These are phyloP conservation scores for Ganoderma lucidum DNA, from an alignment of 1,284 basidiomycete genomes.

Conservation along the genomic window DNA sequence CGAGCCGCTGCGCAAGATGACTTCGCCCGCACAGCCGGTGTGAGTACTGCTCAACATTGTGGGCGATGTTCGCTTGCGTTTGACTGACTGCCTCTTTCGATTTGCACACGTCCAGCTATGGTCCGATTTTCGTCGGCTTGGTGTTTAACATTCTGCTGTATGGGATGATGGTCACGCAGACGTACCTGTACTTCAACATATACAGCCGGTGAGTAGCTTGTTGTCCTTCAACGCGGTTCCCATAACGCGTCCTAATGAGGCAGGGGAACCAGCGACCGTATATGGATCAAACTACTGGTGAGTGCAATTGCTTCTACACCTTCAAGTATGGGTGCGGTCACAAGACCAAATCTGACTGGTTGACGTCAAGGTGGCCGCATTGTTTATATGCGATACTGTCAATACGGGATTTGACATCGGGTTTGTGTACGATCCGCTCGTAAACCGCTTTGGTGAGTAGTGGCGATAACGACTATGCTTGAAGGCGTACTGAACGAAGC, in stretches of 20 bases:
- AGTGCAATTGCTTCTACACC: slow-evolving; percentile 9
- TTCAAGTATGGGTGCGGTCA: not conserved
- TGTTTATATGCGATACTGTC: slow-evolving; percentile 47
- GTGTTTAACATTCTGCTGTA: slow-evolving; percentile 48
- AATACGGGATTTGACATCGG: slow-evolving; percentile 48
- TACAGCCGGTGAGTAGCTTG: slow-evolving; percentile 44
- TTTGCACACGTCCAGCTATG: slow-evolving; percentile 39
- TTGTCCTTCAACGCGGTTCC: not conserved
- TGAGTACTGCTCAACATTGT: not conserved
- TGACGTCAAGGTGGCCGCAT: slow-evolving; percentile 39
- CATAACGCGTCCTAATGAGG: not conserved
- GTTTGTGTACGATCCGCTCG: slow-evolving; percentile 46
- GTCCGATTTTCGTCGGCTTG: slow-evolving; percentile 50
- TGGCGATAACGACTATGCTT: not conserved
- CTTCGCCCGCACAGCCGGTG: slow-evolving; percentile 1
- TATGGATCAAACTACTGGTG: slow-evolving; percentile 44
- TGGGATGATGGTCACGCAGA: slow-evolving; percentile 49
- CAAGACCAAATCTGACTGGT: not conserved
- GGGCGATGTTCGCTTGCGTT: not conserved
- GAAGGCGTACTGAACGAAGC: not conserved
- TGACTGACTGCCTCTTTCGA: not conserved
- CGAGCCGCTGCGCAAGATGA: not conserved
- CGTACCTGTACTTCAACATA: slow-evolving; percentile 47
- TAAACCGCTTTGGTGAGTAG: slow-evolving; percentile 43
- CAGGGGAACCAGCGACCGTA: slow-evolving; percentile 33